Conservation (phyloP, 2,329 filamentous ascomycete species). For the Delphinella strobiligena region DNA sequence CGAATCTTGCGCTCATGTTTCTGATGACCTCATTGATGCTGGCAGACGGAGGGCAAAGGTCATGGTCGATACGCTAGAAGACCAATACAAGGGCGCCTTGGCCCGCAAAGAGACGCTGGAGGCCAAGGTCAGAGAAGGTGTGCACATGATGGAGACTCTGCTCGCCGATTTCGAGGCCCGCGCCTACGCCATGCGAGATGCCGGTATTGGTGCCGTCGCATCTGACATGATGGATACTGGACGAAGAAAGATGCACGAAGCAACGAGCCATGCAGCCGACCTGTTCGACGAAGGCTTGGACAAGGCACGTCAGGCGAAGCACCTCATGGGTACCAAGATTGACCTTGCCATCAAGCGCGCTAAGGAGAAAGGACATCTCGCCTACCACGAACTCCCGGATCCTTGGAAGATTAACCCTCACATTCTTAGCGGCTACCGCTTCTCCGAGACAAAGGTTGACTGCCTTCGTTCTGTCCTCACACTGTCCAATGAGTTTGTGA, state of each 20-base stretch:
- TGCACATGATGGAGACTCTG: conserved; percentile 76
- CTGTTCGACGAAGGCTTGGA: conserved; percentile 73
- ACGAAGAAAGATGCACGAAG: conserved; percentile 67
- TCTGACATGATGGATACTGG: conserved; percentile 65
- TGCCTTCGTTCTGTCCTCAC: conserved; percentile 69
- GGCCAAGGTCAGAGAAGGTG: conserved; percentile 79
- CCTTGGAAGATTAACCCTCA: conserved; percentile 95
- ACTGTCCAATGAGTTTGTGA: conserved; percentile 86
- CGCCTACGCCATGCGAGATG: conserved; percentile 67
- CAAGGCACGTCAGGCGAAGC: conserved; percentile 59
- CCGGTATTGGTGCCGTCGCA: conserved; percentile 61
- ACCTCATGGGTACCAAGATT: conserved; percentile 41
- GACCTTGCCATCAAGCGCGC: conserved; percentile 77
- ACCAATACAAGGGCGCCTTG: conserved; percentile 74
- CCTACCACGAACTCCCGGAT: conserved; percentile 78
- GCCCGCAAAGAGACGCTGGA: conserved; percentile 76
- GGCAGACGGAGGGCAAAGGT: conserved; percentile 74
- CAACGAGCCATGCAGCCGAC: conserved; percentile 59
- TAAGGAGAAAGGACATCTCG: conserved; percentile 68
- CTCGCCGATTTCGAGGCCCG: conserved; percentile 74
- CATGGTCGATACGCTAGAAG: conserved; percentile 85
- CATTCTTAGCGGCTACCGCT: conserved; percentile 84
- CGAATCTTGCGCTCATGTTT: conserved; percentile 77
- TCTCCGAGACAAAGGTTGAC: conserved; percentile 80
- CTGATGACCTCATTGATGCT: conserved; percentile 78